Conservation (phyloP, 2,329 filamentous ascomycete species). For the Hirsutella minnesotensis region DNA sequence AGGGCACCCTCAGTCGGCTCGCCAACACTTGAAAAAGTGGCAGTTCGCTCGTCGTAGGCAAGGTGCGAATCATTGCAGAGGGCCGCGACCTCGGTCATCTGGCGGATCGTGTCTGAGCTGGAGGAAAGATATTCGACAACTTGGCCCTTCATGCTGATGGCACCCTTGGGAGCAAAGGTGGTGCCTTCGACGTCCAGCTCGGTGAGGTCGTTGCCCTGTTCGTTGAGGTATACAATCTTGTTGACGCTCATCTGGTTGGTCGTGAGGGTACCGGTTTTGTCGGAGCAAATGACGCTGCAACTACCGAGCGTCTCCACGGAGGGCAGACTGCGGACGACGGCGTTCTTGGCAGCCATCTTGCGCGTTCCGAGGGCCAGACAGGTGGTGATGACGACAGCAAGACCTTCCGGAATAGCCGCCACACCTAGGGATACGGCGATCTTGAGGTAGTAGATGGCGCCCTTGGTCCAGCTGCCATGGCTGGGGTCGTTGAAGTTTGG, state of each 20-base stretch:
- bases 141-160: constrained; percentile 58
- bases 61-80: constrained; percentile 86
- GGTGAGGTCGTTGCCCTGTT: constrained; percentile 61
- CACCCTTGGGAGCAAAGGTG: constrained; percentile 77
- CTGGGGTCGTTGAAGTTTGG: constrained; percentile 91
- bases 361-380: constrained; percentile 91
- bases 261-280: constrained; percentile 96
- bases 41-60: constrained; percentile 66
- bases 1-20: constrained; percentile 94
- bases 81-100: constrained; percentile 60
- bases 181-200: constrained; percentile 87
- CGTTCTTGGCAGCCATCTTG: constrained; percentile 98
- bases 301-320: constrained; percentile 97
- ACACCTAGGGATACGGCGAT: constrained; percentile 97
- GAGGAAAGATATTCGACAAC: constrained; percentile 54
- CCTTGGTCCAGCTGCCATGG: constrained; percentile 89
- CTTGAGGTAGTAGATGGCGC: constrained; percentile 98
- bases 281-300: constrained; percentile 98
- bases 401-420: constrained; percentile 91
- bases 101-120: constrained; percentile 63
- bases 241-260: constrained; percentile 99
- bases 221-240: constrained; percentile 75
- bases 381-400: constrained; percentile 98
- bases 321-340: constrained; percentile 87
- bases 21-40: constrained; percentile 70